Evolutionary conservation across 768 basidiomycete genomes (phyloP).

Genomic region (Naganishia vaughanmartiniae): DNA sequence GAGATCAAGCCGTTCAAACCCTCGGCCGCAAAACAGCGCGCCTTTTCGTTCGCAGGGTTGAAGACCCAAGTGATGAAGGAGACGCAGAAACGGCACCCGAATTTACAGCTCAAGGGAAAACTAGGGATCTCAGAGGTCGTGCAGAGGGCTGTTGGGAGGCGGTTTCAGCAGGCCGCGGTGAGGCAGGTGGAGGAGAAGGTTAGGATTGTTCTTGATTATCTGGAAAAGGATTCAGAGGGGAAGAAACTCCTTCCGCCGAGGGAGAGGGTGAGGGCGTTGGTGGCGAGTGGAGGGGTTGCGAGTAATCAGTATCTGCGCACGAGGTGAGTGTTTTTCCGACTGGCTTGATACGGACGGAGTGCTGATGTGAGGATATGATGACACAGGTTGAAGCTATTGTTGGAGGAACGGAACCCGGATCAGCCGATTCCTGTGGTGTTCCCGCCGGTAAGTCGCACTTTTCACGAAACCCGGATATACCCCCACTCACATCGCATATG

Average conservation of each 20-base stretch:
- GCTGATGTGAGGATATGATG: background rate
- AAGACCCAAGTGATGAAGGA: conserved; percentile 68
- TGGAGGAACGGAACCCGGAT: conserved; percentile 34
- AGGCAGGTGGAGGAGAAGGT: conserved; percentile 75
- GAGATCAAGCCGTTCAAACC: conserved; percentile 35
- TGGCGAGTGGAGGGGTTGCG: conserved; percentile 90
- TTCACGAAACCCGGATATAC: conserved; percentile 31
- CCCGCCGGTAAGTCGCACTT: conserved; percentile 60
- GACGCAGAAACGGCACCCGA: conserved; percentile 56
- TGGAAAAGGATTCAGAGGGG: conserved; percentile 36
- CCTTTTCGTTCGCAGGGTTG: conserved; percentile 77
- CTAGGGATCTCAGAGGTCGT: conserved; percentile 16
- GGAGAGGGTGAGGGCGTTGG: conserved; percentile 51
- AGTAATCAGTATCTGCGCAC: conserved; percentile 71
- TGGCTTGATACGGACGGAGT: too few relatives aligned
- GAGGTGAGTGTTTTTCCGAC: conserved; percentile 56
- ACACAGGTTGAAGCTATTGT: conserved; percentile 38
- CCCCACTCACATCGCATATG: background rate
- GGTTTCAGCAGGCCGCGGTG: conserved; percentile 58
- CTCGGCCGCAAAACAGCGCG: conserved; percentile 49
- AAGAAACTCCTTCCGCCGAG: conserved; percentile 35
- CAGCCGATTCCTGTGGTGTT: conserved; percentile 59
- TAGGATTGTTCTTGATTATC: conserved; percentile 59
- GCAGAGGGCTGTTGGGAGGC: conserved; percentile 33
- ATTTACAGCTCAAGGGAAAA: conserved; percentile 35